A percentile compares a stretch with the other conserved stretches of the same genome.
phyloP scores from a whole-genome alignment of 495 filamentous ascomycete genomes.

The Geoglossum glabrum region DNA sequence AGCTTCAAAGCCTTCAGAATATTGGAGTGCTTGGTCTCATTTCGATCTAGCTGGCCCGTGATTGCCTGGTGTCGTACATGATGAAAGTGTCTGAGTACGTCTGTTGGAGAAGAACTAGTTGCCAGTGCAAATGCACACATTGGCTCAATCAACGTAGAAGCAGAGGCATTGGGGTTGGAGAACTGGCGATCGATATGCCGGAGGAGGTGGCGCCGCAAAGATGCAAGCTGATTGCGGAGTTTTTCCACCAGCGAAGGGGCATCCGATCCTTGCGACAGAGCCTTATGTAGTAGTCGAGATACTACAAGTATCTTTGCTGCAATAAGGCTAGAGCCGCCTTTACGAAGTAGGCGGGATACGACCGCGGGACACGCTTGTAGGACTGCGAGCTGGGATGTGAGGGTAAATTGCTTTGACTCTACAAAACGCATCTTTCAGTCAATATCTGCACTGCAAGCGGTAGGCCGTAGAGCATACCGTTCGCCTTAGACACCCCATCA shows the following conservation, averaged over 20 bases:
- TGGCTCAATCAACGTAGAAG: slow-evolving; percentile 39
- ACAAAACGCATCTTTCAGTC: slow-evolving; percentile 3
- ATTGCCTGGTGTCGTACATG: slow-evolving; percentile 49
- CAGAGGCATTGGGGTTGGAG: slow-evolving; percentile 26
- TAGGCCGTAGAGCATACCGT: slow-evolving; percentile 8
- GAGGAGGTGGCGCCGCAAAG: slow-evolving; percentile 38
- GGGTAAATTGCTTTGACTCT: slow-evolving; percentile 32
- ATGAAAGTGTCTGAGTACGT: slow-evolving; percentile 68
- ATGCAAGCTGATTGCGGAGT: slow-evolving; percentile 38
- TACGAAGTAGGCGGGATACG: slow-evolving; percentile 35
- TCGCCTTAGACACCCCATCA: slow-evolving; percentile 20
- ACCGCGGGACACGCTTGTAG: slow-evolving; percentile 36
- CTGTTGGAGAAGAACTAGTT: slow-evolving; percentile 61
- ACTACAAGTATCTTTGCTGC: slow-evolving; percentile 70
- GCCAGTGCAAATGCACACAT: slow-evolving; percentile 68
- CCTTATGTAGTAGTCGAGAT: slow-evolving; percentile 47
- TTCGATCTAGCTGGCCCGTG: slow-evolving; percentile 29
- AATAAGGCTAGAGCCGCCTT: slow-evolving; percentile 37
- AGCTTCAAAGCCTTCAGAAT: slow-evolving; percentile 33
- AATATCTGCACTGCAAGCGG: slow-evolving; percentile 14
- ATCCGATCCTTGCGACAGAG: slow-evolving; percentile 31
- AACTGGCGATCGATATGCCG: slow-evolving; percentile 48
- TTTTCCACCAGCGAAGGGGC: slow-evolving; percentile 36
- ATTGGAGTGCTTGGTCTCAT: slow-evolving; percentile 13
- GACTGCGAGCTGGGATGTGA: slow-evolving; percentile 41